Base-by-base conservation (phyloP, 176 grass and related monocot species). In the Raddia guianensis region DNA sequence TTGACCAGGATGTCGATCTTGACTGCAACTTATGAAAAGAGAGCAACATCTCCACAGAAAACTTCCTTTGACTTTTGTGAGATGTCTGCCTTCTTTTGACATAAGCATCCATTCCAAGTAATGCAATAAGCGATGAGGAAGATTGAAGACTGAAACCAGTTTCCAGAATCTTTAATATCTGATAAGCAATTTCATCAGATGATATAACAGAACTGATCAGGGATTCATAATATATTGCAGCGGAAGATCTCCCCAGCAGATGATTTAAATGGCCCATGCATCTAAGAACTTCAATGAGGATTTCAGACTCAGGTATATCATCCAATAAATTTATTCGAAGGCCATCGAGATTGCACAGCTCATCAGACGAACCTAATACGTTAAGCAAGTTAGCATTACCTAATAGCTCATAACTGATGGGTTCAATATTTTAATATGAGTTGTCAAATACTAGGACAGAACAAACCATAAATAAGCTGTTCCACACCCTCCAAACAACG, bases 31-130 rank as follows among this genome's bases (percentile, higher is more conserved):
- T 91, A 81, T 68, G 88, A 73, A 98, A 81, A 84, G 92, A 94
- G 60, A 91, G 85, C 80, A 95, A 74, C 82, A 98, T 98, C 80
- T 98, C 92, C 75, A 95, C 92, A 68, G 92, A 87, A 89, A 98
- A 98, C 82, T 89, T 98, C 78, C 95, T 91, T 80, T 95, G 95
- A 74, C 74, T 89, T 87, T 73, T 98, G 65, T 98, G 92, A 72
- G 87, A 76, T 12, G 60, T 75, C 75, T 95, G 83, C 75, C 83
- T 90, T 86, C 88, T 95, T 80, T 82, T 86, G 66, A 89, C 78
- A 81, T 92, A 89, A 90, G 88, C 82, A 91, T 95, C 92, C 13
- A 58, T 68, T 68, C 95, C 95, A 75, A 93, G 66, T 93, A 90
- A 87, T 72, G 88, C 49, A 78, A 80, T 74, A 55, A 98, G 84